A percentile compares a stretch with the other conserved stretches of the same genome.
These are phyloP conservation scores for Nadsonia starkeyi-henricii DNA, from an alignment of 1,139 yeast genomes.

Conservation along the genomic window DNA sequence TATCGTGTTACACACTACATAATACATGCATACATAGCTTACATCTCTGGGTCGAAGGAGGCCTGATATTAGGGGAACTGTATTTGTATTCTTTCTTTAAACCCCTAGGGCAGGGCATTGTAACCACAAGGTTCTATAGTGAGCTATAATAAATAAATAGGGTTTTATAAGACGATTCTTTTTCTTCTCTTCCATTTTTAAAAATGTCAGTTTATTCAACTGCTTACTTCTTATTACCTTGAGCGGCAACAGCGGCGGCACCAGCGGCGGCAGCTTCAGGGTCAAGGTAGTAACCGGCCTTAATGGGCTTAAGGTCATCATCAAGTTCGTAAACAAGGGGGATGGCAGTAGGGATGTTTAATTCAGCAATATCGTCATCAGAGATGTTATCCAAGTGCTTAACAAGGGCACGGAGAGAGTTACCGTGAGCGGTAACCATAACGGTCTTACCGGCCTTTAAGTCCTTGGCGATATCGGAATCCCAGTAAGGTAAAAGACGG, in stretches of 20 bases:
- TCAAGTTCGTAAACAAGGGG: conserved; percentile 97
- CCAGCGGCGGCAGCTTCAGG: conserved; percentile 99
- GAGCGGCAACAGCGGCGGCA: conserved; percentile 98
- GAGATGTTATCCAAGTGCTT: conserved; percentile 93
- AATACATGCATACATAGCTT: no score
- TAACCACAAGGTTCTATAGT: no score
- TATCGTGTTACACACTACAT: no score
- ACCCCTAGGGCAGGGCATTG: no score
- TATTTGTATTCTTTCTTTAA: no score
- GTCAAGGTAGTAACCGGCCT: conserved; percentile 92
- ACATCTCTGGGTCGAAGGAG: no score
- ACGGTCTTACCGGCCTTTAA: conserved; percentile 81
- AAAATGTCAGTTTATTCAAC: no score
- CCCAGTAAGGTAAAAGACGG: conserved; percentile 97
- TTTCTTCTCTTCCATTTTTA: no score
- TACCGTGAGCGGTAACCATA: conserved; percentile 93
- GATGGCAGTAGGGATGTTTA: conserved; percentile 97
- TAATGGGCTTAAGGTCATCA: conserved; percentile 71
- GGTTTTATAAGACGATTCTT: no score
- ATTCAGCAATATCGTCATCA: conserved; percentile 81
- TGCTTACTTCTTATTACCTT: conserved; percentile 50
- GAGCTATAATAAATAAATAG: no score
- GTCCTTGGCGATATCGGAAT: conserved; percentile 79
- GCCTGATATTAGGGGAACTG: no score
- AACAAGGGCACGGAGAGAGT: conserved; percentile 93